Base-by-base conservation (phyloP, 1,284 basidiomycete genomes). In the Thecaphora thlaspeos region DNA sequence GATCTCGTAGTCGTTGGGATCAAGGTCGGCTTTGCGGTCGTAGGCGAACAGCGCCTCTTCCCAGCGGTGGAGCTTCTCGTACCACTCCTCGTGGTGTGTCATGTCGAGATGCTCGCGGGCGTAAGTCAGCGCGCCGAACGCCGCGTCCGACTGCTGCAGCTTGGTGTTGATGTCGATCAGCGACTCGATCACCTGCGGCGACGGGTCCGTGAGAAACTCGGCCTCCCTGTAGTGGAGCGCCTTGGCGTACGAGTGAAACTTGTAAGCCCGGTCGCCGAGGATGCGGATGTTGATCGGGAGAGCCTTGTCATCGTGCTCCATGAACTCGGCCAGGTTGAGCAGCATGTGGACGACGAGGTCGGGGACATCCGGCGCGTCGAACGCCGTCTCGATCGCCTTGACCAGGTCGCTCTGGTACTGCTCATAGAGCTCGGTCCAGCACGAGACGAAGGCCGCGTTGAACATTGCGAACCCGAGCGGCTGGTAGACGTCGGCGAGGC, bases 211-310 rank as follows among this genome's bases (percentile, higher is more conserved):
- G 75, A 97, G 93, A 80, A 91, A 98, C 79, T 98, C 95, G 40
- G 95, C 84, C 74, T 99, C 95, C 79, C 98, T 98, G 83, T 98
- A 98, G 79, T 99, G 95, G 38, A 99, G 82, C 0, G 95, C 94
- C 78, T 98, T 98, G 14, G 95, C 95, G 71, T 94, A 96, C 1
- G 93, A 93, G 78, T 92, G 89, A 79, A 91, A 93, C 66, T 89
- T 89, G 80, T 90, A 86, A 0, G 95, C 68, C 73, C 94, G 91
- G 77, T 94, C 90, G 47, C 95, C 95, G 5, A 98, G 84, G 14
- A 90, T 89, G 46, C 90, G 86, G 63, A 94, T 88, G 70, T 96
- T 91, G 67, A 98, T 96, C 0, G 92, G 91, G 1, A 98, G 82
- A 1, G 90, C 85, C 77, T 96, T 96, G 78, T 98, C 95, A 79